Percentiles rank a stretch among this genome's conserved stretches.
Evolutionary conservation across 345 rosid species (phyloP).

Genomic region (Capsella bursapastoris): DNA sequence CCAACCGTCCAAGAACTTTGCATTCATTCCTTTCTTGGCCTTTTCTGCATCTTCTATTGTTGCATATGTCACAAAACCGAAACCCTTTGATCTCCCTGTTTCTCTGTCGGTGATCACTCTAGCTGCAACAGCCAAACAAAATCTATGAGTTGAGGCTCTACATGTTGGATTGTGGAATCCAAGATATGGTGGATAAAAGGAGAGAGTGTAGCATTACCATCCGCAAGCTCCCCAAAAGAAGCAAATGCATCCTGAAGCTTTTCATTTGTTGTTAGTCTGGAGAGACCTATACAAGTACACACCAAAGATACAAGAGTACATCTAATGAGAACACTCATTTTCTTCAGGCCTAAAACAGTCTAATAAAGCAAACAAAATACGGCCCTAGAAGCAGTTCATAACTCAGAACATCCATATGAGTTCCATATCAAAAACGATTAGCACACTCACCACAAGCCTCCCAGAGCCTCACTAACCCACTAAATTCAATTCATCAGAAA

Average conservation of each 20-base stretch:
- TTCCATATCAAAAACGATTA: background rate
- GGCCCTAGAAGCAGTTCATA: background rate
- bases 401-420: background rate
- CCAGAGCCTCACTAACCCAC: background rate
- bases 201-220: conserved; percentile 49
- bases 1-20: conserved; percentile 93
- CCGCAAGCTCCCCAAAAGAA: conserved; percentile 72
- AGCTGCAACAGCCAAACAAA: conserved; percentile 50
- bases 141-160: background rate
- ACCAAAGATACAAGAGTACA: conserved; percentile 6
- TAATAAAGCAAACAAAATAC: background rate
- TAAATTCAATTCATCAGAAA: conserved; percentile 7
- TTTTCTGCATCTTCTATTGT: conserved; percentile 87
- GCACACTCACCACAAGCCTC: background rate
- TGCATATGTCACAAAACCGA: conserved; percentile 71
- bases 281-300: conserved; percentile 57
- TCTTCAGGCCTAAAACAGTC: background rate
- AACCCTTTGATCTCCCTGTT: conserved; percentile 81
- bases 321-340: background rate
- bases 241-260: conserved; percentile 80
- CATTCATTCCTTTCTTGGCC: conserved; percentile 86
- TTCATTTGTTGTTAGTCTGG: conserved; percentile 73
- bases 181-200: background rate
- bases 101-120: conserved; percentile 69
- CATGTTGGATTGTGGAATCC: background rate